These are phyloP conservation scores for Silene uniflora DNA, from an alignment of 148 eudicot genomes.

Conservation along the genomic window DNA sequence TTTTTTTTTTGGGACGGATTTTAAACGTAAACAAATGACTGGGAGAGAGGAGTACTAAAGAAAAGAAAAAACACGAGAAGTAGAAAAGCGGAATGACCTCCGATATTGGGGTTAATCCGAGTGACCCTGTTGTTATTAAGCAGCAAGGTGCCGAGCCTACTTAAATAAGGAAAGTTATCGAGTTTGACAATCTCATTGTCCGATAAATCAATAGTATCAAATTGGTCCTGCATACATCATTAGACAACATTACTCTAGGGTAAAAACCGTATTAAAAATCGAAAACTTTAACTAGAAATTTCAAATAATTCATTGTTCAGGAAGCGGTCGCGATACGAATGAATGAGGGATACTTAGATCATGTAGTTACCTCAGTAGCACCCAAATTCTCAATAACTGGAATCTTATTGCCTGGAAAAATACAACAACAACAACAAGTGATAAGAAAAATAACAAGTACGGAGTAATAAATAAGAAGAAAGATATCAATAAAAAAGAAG, in stretches of 20 bases:
- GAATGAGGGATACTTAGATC: not conserved
- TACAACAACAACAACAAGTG: not conserved
- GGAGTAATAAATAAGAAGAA: not conserved
- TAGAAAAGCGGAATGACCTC: conserved; percentile 45
- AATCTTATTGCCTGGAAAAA: conserved; percentile 71
- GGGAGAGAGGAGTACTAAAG: not conserved
- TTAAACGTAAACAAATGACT: too few relatives aligned
- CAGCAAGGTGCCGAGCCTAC: conserved; percentile 77
- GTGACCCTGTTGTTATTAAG: conserved; percentile 92
- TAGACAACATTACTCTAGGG: not conserved
- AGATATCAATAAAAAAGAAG: not conserved
- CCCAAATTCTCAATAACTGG: conserved; percentile 87
- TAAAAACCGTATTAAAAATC: too few relatives aligned
- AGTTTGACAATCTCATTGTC: conserved; percentile 99
- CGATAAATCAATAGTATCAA: conserved; percentile 87
- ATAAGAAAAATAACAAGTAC: not conserved
- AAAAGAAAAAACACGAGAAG: not conserved
- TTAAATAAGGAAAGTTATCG: conserved; percentile 80
- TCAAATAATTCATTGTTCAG: not conserved
- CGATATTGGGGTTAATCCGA: conserved; percentile 79
- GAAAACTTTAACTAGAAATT: too few relatives aligned
- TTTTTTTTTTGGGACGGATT: too few relatives aligned
- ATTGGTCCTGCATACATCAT: conserved; percentile 73
- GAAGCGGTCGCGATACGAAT: too few relatives aligned
- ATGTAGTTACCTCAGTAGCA: conserved; percentile 63